phyloP scores from a whole-genome alignment of 2,329 filamentous ascomycete species.

The Clarireedia homoeocarpa region DNA sequence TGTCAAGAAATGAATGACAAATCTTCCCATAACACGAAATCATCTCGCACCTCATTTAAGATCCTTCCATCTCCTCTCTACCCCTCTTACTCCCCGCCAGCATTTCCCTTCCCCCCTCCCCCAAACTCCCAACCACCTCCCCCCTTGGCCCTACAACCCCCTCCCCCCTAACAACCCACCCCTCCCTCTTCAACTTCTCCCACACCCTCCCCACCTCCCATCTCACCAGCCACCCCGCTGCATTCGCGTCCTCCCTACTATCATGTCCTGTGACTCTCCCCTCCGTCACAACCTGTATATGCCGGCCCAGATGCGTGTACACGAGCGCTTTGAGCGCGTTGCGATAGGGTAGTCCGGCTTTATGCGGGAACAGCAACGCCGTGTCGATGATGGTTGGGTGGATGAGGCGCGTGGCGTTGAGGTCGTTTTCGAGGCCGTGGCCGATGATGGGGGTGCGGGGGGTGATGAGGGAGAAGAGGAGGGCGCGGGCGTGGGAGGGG shows the following conservation, averaged over 20 bases:
- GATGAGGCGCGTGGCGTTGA: constrained; percentile 74
- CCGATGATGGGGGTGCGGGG: constrained; percentile 80
- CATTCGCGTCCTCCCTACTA: constrained; percentile 82
- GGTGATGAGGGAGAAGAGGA: constrained; percentile 69
- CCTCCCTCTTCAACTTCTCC: constrained; percentile 55
- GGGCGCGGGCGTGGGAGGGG: constrained; percentile 63
- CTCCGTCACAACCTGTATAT: constrained; percentile 64
- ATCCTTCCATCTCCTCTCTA: not conserved
- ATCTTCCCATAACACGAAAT: too few species aligned
- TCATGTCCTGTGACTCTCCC: constrained; percentile 60
- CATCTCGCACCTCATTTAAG: too few species aligned
- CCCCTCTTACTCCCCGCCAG: not conserved
- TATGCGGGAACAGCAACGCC: constrained; percentile 74
- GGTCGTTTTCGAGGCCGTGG: constrained; percentile 91
- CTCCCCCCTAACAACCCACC: constrained; percentile 56
- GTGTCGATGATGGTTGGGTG: constrained; percentile 85
- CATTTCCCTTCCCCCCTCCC: not conserved
- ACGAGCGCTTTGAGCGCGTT: constrained; percentile 71
- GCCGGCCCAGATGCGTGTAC: constrained; percentile 58
- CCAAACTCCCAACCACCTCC: not conserved
- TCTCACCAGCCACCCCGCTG: constrained; percentile 79
- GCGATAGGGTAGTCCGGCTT: constrained; percentile 66
- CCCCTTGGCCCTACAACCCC: constrained; percentile 24
- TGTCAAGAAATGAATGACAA: too few species aligned
- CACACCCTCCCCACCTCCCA: constrained; percentile 64